phyloP scores from a whole-genome alignment of 768 basidiomycete genomes.

The Rhizopogon roseolus region DNA sequence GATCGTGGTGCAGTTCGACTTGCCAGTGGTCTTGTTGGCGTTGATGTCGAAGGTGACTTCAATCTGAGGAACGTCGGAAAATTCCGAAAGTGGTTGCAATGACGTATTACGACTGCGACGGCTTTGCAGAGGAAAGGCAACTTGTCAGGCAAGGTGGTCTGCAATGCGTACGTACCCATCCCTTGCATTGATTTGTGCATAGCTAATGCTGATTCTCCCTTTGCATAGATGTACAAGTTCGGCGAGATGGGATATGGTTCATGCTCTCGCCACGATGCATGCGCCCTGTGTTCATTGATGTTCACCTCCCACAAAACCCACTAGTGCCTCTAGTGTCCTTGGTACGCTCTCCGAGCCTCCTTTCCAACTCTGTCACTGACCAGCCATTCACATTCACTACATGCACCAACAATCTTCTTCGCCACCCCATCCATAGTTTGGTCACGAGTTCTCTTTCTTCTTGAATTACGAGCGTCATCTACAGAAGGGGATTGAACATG shows the following conservation, averaged over 20 bases:
- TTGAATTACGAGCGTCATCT: too few species aligned
- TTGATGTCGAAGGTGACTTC: too few species aligned
- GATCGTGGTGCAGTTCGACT: too few species aligned
- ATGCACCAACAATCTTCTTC: too few species aligned
- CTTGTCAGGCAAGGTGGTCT: conserved; percentile 87
- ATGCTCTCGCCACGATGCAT: conserved; percentile 76
- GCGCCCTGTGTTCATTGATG: conserved; percentile 42
- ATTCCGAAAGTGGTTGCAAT: too few species aligned
- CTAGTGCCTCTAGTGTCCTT: conserved; percentile 56
- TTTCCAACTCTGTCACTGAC: conserved; percentile 32
- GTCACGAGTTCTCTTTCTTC: too few species aligned
- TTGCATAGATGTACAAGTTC: conserved; percentile 71
- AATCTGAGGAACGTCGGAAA: too few species aligned
- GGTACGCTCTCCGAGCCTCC: conserved; percentile 67
- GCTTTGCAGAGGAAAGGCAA: conserved; percentile 90
- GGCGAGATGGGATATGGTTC: too few species aligned
- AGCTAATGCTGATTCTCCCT: not conserved
- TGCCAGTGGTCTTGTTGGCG: too few species aligned
- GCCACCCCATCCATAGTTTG: too few species aligned
- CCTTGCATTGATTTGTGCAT: not conserved
- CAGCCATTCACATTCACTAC: too few species aligned
- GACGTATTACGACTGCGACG: conserved; percentile 85
- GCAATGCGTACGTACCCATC: conserved; percentile 67
- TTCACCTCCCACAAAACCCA: conserved; percentile 4
- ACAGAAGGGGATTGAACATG: too few species aligned